phyloP scores from a whole-genome alignment of 2,329 filamentous ascomycete species.

The Chaetothyriales sp. region DNA sequence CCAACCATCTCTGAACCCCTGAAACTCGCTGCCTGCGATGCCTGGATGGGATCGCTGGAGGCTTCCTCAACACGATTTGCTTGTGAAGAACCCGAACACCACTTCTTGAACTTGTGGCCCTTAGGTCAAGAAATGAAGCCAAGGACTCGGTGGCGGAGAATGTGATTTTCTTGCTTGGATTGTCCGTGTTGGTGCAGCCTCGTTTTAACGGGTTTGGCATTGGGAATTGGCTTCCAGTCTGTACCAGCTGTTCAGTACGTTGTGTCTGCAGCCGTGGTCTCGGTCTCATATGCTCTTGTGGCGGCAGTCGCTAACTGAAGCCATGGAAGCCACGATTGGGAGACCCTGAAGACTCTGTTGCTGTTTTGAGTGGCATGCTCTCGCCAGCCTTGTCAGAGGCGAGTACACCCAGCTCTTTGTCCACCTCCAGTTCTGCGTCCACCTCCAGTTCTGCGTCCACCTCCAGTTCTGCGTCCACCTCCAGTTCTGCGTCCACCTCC shows the following conservation, averaged over 20 bases:
- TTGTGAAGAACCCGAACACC: background rate
- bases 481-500: constrained; percentile 5
- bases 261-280: background rate
- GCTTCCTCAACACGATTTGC: constrained; percentile 1
- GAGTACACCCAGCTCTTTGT: background rate
- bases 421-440: constrained; percentile 2
- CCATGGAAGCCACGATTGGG: background rate
- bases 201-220: background rate
- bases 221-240: background rate
- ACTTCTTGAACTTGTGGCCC: constrained; percentile 14
- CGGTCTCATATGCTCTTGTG: background rate
- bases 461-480: constrained; percentile 6
- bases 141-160: constrained; percentile 12
- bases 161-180: background rate
- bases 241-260: background rate
- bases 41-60: constrained; percentile 13
- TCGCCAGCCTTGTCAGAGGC: background rate
- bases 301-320: background rate
- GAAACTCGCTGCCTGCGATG: constrained; percentile 6
- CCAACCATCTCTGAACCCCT: background rate
- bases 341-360: background rate
- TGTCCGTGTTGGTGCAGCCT: background rate
- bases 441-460: constrained; percentile 6
- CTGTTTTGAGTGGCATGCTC: background rate
- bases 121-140: constrained; percentile 13